Conservation (phyloP, 2,329 filamentous ascomycete species). For the Hyphodiscus sp. region DNA sequence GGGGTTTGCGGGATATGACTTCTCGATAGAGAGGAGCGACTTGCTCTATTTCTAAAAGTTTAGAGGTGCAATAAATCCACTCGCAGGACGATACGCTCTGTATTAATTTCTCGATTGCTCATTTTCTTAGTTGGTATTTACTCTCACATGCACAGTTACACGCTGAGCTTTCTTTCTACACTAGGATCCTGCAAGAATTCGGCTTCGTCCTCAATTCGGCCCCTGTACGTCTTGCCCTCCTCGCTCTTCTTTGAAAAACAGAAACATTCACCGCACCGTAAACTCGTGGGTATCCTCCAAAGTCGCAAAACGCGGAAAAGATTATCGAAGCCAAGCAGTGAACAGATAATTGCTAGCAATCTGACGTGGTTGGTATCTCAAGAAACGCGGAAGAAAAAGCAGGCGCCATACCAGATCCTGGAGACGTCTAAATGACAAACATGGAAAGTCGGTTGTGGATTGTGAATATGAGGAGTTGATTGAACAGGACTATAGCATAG, state of each 20-base stretch:
- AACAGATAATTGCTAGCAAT: constrained; percentile 24
- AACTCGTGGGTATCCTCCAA: not conserved
- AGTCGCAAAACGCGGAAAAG: not conserved
- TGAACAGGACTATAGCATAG: not conserved
- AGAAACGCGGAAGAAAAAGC: constrained; percentile 4
- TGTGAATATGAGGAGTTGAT: not conserved
- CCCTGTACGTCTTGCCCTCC: not conserved
- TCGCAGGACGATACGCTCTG: not conserved
- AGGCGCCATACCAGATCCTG: not conserved
- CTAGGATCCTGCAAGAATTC: not conserved
- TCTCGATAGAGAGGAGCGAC: too few species aligned
- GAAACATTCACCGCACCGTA: not conserved
- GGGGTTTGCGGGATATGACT: too few species aligned
- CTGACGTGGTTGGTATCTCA: constrained; percentile 21
- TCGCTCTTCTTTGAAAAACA: not conserved
- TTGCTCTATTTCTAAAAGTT: too few species aligned
- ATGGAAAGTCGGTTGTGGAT: not conserved
- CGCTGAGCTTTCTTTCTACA: not conserved
- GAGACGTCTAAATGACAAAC: not conserved
- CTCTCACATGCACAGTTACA: not conserved
- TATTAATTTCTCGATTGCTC: not conserved
- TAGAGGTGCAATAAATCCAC: too few species aligned
- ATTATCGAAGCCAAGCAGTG: not conserved
- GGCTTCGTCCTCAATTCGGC: too few species aligned
- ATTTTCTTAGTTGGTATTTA: not conserved